phyloP scores from a whole-genome alignment of 2,329 filamentous ascomycete species.

The Stemphylium vesicarium region DNA sequence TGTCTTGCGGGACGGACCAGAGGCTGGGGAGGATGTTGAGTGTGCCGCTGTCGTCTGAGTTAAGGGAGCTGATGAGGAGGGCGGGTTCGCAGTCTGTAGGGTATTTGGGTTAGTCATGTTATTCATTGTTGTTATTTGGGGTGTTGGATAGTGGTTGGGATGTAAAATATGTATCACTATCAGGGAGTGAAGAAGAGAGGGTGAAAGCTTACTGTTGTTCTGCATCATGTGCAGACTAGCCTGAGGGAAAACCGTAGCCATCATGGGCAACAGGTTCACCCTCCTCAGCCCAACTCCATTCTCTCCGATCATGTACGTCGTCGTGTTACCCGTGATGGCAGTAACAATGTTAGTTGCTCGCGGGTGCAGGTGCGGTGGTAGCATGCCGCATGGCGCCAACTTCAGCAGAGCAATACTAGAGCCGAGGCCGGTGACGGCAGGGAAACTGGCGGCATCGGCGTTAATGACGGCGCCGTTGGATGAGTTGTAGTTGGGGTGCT shows the following conservation, averaged over 20 bases:
- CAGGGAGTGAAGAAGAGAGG: background rate
- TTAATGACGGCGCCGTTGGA: constrained; percentile 58
- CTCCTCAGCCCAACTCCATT: constrained; percentile 56
- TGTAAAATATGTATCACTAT: too few relatives aligned
- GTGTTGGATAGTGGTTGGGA: too few relatives aligned
- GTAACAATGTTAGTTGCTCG: constrained; percentile 59
- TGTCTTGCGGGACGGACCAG: constrained; percentile 49
- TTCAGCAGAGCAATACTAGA: constrained; percentile 56
- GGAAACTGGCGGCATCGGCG: constrained; percentile 60
- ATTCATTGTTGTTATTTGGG: too few relatives aligned
- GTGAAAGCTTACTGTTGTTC: constrained; percentile 53
- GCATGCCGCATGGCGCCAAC: constrained; percentile 60
- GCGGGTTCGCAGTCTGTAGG: constrained; percentile 56
- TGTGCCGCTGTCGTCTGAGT: constrained; percentile 58
- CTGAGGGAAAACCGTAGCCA: constrained; percentile 59
- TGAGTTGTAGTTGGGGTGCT: constrained; percentile 52
- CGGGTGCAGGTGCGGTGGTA: constrained; percentile 59
- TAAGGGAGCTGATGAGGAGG: constrained; percentile 58
- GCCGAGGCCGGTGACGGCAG: constrained; percentile 55
- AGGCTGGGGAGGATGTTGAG: constrained; percentile 56
- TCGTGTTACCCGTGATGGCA: constrained; percentile 56
- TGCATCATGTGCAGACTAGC: constrained; percentile 59
- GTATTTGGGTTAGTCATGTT: background rate
- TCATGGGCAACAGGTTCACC: constrained; percentile 51
- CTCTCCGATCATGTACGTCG: constrained; percentile 60